Evolutionary conservation across 805 yeast genomes (phyloP).

Genomic region (Pichia eremophila): DNA sequence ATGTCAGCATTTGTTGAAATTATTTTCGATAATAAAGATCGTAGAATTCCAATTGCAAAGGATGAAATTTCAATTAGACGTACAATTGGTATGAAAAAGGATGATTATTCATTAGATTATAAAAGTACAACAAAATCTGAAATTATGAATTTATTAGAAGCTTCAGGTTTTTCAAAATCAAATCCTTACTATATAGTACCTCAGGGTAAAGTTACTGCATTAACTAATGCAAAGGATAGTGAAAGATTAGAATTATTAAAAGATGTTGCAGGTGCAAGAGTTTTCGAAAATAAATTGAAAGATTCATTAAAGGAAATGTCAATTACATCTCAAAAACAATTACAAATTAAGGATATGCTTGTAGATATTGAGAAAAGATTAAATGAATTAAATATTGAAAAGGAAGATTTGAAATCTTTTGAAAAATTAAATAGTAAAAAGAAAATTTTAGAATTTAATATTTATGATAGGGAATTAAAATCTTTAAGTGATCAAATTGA

Average conservation of each 20-base stretch:
- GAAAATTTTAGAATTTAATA: conserved; percentile 62
- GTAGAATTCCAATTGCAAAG: conserved; percentile 61
- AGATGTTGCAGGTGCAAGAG: conserved; percentile 91
- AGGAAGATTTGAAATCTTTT: conserved; percentile 59
- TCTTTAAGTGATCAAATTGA: conserved; percentile 55
- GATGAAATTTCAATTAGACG: conserved; percentile 70
- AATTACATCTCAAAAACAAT: conserved; percentile 58
- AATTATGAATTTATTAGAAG: conserved; percentile 71
- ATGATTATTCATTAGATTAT: conserved; percentile 79
- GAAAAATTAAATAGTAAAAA: conserved; percentile 59
- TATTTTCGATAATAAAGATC: conserved; percentile 70
- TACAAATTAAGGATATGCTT: conserved; percentile 66
- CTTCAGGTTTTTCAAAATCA: conserved; percentile 84
- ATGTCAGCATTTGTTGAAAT: conserved; percentile 92
- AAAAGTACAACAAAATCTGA: conserved; percentile 73
- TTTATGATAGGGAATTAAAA: conserved; percentile 67
- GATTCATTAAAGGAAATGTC: conserved; percentile 77
- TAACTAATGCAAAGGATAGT: conserved; percentile 81
- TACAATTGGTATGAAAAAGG: conserved; percentile 88
- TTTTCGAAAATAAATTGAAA: conserved; percentile 71
- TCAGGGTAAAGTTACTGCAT: conserved; percentile 81
- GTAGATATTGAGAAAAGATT: conserved; percentile 61
- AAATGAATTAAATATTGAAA: conserved; percentile 72
- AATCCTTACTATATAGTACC: conserved; percentile 96
- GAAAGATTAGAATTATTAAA: conserved; percentile 74